A percentile compares a stretch with the other conserved stretches of the same genome.
phyloP scores from a whole-genome alignment of 108 stramenopile genomes.

The Cyclotella distinguenda region DNA sequence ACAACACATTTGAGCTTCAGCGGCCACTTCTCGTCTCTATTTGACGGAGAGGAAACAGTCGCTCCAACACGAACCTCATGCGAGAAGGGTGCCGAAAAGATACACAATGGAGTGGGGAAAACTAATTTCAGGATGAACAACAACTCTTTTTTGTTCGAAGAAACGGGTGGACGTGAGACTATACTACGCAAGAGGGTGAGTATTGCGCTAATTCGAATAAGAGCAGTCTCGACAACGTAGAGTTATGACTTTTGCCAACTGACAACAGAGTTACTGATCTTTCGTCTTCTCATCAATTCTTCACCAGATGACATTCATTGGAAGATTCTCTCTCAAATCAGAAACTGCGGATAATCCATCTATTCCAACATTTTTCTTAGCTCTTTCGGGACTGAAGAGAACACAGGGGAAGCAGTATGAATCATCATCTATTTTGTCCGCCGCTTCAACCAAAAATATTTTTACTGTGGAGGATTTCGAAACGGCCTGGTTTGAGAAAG shows the following conservation, averaged over 20 bases:
- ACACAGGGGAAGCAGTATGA: background rate
- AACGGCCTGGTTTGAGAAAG: slow-evolving; percentile 46
- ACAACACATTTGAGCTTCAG: slow-evolving; percentile 4
- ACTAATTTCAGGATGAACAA: background rate
- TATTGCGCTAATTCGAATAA: background rate
- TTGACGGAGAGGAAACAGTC: background rate
- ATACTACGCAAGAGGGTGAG: slow-evolving; percentile 17
- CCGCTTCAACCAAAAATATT: slow-evolving; percentile 3
- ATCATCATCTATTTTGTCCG: background rate
- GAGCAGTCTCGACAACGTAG: background rate
- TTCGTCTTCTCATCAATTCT: slow-evolving; percentile 1
- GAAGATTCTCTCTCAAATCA: slow-evolving; percentile 71
- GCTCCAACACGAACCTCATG: background rate
- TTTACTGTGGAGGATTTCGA: slow-evolving; percentile 63
- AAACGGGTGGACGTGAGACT: slow-evolving; percentile 6
- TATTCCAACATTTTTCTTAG: slow-evolving; percentile 70
- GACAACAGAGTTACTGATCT: slow-evolving; percentile 1
- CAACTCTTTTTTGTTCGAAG: slow-evolving; percentile 6
- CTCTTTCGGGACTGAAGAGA: slow-evolving; percentile 50
- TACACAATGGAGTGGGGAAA: background rate
- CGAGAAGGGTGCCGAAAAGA: background rate
- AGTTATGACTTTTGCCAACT: background rate
- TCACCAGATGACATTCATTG: slow-evolving; percentile 82
- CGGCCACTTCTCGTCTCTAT: slow-evolving; percentile 1
- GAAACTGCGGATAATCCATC: slow-evolving; percentile 70